Percentiles rank a stretch among this genome's conserved stretches.
Evolutionary conservation across 2,329 filamentous ascomycete species (phyloP).

Genomic region (Arthrobotrys pseudoclavata): DNA sequence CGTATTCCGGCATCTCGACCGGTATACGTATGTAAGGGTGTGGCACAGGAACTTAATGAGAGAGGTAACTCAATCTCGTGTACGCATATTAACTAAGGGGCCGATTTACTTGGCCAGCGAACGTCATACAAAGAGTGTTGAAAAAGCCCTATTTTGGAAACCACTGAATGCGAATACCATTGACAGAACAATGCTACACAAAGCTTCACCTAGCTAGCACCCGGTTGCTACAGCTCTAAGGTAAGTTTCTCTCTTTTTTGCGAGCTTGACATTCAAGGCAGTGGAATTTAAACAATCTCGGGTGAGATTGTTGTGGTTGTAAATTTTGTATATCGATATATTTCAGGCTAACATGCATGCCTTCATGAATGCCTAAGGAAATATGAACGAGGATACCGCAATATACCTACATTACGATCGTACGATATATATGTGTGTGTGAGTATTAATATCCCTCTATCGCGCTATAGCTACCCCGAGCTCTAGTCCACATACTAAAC

Average conservation of each 20-base stretch:
- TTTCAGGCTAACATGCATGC: too few relatives aligned
- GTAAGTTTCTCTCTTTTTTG: too few relatives aligned
- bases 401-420: neutral
- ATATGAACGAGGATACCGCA: neutral
- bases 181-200: neutral
- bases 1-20: too few relatives aligned
- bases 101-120: neutral
- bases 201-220: too few relatives aligned
- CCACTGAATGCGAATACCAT: neutral
- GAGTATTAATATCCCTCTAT: too few relatives aligned
- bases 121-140: neutral
- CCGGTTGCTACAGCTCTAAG: neutral
- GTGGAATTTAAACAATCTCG: too few relatives aligned
- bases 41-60: too few relatives aligned
- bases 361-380: neutral
- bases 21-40: too few relatives aligned
- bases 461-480: too few relatives aligned
- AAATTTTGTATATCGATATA: neutral
- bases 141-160: conserved; percentile 15
- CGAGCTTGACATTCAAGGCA: too few relatives aligned
- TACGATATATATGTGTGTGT: neutral
- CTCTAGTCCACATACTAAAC: too few relatives aligned
- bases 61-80: neutral
- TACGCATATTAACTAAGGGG: neutral
- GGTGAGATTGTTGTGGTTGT: neutral